A percentile compares a stretch with the other conserved stretches of the same genome.
Evolutionary conservation across 192 early-diverging fungal genomes (phyloP).

Genomic region (Rhizophagus prolifer): DNA sequence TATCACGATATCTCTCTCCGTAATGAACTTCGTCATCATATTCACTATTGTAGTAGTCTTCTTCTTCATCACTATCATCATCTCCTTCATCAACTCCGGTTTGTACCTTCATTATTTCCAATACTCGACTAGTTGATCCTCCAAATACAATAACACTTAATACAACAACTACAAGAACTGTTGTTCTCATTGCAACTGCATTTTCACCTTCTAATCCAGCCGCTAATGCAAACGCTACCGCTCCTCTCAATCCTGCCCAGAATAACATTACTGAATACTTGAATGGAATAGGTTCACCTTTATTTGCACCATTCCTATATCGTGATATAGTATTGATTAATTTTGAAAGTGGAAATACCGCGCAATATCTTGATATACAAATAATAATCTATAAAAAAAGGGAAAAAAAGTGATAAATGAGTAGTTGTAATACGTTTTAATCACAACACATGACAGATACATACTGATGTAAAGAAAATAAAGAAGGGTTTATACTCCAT

Average conservation of each 20-base stretch:
- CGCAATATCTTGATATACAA: slow-evolving; percentile 81
- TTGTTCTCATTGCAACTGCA: slow-evolving; percentile 77
- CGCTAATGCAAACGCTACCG: slow-evolving; percentile 94
- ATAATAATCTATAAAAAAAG: slow-evolving; percentile 61
- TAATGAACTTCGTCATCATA: slow-evolving; percentile 36
- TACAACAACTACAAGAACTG: slow-evolving; percentile 90
- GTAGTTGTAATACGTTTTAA: slow-evolving; percentile 36
- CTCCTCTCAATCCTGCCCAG: slow-evolving; percentile 88
- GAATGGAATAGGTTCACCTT: slow-evolving; percentile 49
- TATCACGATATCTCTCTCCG: slow-evolving; percentile 40
- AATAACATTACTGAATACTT: slow-evolving; percentile 91
- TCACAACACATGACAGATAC: neutral
- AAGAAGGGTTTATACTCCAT: slow-evolving; percentile 73
- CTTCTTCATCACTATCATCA: slow-evolving; percentile 51
- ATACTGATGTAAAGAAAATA: slow-evolving; percentile 70
- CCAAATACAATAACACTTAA: slow-evolving; percentile 89
- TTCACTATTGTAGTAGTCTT: slow-evolving; percentile 9
- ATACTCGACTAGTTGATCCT: slow-evolving; percentile 81
- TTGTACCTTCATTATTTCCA: slow-evolving; percentile 74
- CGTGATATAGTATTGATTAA: slow-evolving; percentile 75
- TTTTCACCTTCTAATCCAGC: slow-evolving; percentile 72
- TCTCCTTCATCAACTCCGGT: slow-evolving; percentile 67
- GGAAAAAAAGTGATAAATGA: neutral
- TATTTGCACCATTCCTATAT: slow-evolving; percentile 37
- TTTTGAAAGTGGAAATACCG: slow-evolving; percentile 80